Evolutionary conservation across 176 grass and related monocot species (phyloP).

Genomic region (Musa schizocarpa): DNA sequence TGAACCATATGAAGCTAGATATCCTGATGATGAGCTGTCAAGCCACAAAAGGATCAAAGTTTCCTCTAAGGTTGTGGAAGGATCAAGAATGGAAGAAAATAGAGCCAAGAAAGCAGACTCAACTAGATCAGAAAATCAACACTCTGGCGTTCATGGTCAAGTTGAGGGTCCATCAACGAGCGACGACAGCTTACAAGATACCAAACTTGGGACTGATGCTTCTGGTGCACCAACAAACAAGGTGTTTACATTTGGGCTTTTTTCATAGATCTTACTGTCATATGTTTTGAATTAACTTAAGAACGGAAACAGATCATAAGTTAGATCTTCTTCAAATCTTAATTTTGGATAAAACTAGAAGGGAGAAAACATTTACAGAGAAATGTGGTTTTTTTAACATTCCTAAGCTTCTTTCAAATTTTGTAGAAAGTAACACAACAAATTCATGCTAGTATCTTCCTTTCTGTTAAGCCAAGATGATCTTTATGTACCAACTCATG

Average conservation of each 20-base stretch:
- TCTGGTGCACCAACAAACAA: constrained; percentile 23
- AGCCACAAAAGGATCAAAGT: constrained; percentile 35
- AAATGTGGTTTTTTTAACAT: too few relatives aligned
- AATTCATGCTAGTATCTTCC: too few relatives aligned
- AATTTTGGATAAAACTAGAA: too few relatives aligned
- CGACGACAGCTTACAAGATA: constrained; percentile 23
- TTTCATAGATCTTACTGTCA: neutral
- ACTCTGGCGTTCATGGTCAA: neutral
- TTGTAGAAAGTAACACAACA: too few relatives aligned
- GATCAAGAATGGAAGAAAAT: neutral
- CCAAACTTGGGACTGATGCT: constrained; percentile 16
- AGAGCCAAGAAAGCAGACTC: neutral
- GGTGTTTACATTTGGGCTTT: constrained; percentile 25
- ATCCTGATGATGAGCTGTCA: neutral
- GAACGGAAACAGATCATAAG: neutral
- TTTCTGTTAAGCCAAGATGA: too few relatives aligned
- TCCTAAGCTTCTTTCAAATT: too few relatives aligned
- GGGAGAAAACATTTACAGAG: too few relatives aligned
- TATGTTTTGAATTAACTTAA: neutral
- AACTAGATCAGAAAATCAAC: constrained; percentile 2
- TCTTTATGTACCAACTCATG: too few relatives aligned
- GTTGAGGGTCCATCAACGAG: neutral
- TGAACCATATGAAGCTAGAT: constrained; percentile 4
- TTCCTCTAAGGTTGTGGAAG: constrained; percentile 12
- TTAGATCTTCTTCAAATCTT: neutral